phyloP scores from a whole-genome alignment of 768 basidiomycete genomes.

The Leucogyrophana mollusca region DNA sequence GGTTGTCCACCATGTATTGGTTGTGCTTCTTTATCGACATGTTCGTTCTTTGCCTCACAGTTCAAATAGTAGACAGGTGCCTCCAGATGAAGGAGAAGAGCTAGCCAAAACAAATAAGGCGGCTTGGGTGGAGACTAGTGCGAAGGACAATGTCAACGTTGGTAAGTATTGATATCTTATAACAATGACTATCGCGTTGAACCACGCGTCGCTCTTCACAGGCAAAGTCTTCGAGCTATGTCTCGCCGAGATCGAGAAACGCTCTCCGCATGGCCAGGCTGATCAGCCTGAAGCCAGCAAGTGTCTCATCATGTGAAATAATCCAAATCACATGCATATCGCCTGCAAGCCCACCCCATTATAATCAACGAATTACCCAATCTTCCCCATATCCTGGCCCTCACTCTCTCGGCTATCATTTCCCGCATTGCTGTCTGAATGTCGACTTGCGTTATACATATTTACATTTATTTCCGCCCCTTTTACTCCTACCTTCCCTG shows the following conservation, averaged over 20 bases:
- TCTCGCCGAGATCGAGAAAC: slow-evolving; percentile 80
- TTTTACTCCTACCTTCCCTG: slow-evolving; percentile 2
- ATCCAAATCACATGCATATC: slow-evolving; percentile 6
- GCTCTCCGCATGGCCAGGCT: slow-evolving; percentile 49
- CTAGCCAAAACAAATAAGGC: slow-evolving; percentile 72
- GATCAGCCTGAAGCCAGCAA: slow-evolving; percentile 41
- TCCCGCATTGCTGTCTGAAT: slow-evolving; percentile 27
- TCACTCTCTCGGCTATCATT: slow-evolving; percentile 14
- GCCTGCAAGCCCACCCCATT: slow-evolving; percentile 1
- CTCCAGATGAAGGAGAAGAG: slow-evolving; percentile 67
- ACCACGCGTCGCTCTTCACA: slow-evolving; percentile 22
- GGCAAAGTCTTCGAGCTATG: slow-evolving; percentile 85
- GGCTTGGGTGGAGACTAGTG: slow-evolving; percentile 87
- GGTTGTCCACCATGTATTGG: slow-evolving; percentile 9
- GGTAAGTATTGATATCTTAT: slow-evolving; percentile 52
- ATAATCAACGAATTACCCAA: slow-evolving; percentile 26
- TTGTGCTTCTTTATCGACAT: slow-evolving; percentile 12
- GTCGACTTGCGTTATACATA: slow-evolving; percentile 36
- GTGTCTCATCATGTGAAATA: slow-evolving; percentile 56
- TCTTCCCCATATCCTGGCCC: slow-evolving; percentile 28
- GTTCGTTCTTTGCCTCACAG: slow-evolving; percentile 32
- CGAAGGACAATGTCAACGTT: slow-evolving; percentile 84
- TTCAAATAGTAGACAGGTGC: slow-evolving; percentile 65
- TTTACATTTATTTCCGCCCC: slow-evolving; percentile 24
- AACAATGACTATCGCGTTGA: slow-evolving; percentile 2